phyloP scores from a whole-genome alignment of 768 basidiomycete genomes.

The Pleurotus pulmonarius region DNA sequence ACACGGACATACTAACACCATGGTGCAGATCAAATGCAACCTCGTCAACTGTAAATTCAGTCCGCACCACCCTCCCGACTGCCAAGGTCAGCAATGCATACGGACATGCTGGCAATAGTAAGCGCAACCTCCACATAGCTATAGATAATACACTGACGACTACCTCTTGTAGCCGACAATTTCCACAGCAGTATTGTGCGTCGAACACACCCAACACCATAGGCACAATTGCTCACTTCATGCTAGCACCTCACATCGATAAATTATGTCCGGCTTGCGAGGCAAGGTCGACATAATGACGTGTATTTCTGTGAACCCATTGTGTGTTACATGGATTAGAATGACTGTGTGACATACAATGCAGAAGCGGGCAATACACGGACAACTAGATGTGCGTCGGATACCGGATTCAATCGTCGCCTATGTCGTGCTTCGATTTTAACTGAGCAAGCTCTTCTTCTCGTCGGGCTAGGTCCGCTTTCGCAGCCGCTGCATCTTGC shows the following conservation, averaged over 20 bases:
- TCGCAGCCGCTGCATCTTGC: slow-evolving; percentile 89
- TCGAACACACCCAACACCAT: slow-evolving; percentile 5
- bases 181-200: slow-evolving; percentile 63
- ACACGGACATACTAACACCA: slow-evolving; percentile 2
- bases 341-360: neutral
- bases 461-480: slow-evolving; percentile 85
- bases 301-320: slow-evolving; percentile 10
- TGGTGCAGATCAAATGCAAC: slow-evolving; percentile 58
- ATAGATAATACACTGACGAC: slow-evolving; percentile 13
- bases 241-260: slow-evolving; percentile 55
- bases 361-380: slow-evolving; percentile 1
- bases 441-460: slow-evolving; percentile 87
- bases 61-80: slow-evolving; percentile 46
- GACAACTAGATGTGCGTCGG: neutral
- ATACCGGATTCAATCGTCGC: slow-evolving; percentile 50
- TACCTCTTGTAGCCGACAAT: slow-evolving; percentile 46
- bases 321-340: neutral
- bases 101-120: slow-evolving; percentile 72
- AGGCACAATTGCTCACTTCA: slow-evolving; percentile 11
- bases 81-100: slow-evolving; percentile 47
- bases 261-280: slow-evolving; percentile 53
- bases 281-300: neutral
- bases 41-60: slow-evolving; percentile 62
- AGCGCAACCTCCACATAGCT: slow-evolving; percentile 18
- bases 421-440: slow-evolving; percentile 85